Base-by-base conservation (phyloP, 139 green algal genomes). In the Coelastrella sp. region DNA sequence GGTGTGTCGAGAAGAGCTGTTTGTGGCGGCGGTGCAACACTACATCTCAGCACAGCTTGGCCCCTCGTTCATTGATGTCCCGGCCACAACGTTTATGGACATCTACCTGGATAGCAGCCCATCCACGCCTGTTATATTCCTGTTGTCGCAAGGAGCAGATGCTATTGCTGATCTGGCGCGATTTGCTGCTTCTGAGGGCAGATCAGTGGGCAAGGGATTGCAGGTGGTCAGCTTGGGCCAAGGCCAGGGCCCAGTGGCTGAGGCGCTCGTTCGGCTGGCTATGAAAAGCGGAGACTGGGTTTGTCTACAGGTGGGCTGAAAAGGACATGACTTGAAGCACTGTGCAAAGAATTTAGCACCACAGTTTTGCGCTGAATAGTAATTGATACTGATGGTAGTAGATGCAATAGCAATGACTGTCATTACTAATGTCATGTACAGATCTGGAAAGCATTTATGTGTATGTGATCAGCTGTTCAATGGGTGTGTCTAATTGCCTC, bases 201-300 rank as follows among this genome's bases (percentile, higher is more conserved):
- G 89, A 35, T n/a, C 72, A 24, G 73, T 80, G 78, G 88, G 88
- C 8, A 73, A 35, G 14, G 81, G 89, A 49, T 59, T 94, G 89
- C 73, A 90, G 24, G 35, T 97, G 91, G 94, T 98, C 73, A 96
- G 92, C 35, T 90, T 98, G 80, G 96, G 96, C 20, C 96, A 98
- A 91, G 97, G 97, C 10, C 97, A 99, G 91, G 97, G 96, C 0
- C 94, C 92, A 19, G 95, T 97, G 82, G 95, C 95, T 6, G 94
- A 96, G 90, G 95, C 93, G 89, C 91, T 96, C 8, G 95, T 98
- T 17, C 81, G 89, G 56, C 91, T 96, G 86, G 96, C 96, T 0
- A 89, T 91, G 56, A 92, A 91, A 60, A 89, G 25, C 6, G 97
- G 97, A 10, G 93, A 98, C 91, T 99, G 97, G 97, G 94, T 99